Evolutionary conservation across 2,329 filamentous ascomycete species (phyloP), one percentile per base, ranked within the genome.

Genomic region (Apiospora phragmitis): DNA sequence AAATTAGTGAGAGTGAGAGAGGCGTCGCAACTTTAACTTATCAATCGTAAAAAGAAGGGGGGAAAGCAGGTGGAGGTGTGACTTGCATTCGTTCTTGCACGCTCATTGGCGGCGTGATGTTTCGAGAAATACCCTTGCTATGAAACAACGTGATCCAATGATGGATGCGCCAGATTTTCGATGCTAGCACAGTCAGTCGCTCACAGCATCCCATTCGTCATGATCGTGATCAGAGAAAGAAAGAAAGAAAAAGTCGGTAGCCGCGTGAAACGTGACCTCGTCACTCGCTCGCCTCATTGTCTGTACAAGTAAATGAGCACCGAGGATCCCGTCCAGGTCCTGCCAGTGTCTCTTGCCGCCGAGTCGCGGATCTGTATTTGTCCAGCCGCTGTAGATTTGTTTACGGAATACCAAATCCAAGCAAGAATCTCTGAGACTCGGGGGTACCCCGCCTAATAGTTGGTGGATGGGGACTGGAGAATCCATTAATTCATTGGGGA

Each of bases 121-220:
- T 62, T 62, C 32, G 29, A 11, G 26, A 59, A 59, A 21, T 16
- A 62, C 32, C 55, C 55, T 62, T 62, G 32, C 29, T 32, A 12
- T 62, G 55, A 62, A 62, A 62, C 55, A 62, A 62, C 55, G 5
- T 62, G 18, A 62, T 38, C 55, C 55, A 62, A 62, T 62, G 55
- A 62, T 38, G 55, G 32, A 32, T n/a, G 29, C 55, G 32, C 32
- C 21, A 38, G 32, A 38, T 18, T 62, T 38, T 38, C 32, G 32
- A 62, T 62, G 9, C 55, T 24, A 18, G 18, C 32, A 62, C 24
- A 38, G 55, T 32, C 55, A 62, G 32, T 62, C 55, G 32, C 55
- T 62, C 55, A 62, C 32, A 24, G n/a, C 55, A 62, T 62, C 11
- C 21, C 16, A 62, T 38, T 62, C 18, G 55, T 38, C 55, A 38